Conservation (phyloP, 495 filamentous ascomycete genomes). For the Podospora didyma region DNA sequence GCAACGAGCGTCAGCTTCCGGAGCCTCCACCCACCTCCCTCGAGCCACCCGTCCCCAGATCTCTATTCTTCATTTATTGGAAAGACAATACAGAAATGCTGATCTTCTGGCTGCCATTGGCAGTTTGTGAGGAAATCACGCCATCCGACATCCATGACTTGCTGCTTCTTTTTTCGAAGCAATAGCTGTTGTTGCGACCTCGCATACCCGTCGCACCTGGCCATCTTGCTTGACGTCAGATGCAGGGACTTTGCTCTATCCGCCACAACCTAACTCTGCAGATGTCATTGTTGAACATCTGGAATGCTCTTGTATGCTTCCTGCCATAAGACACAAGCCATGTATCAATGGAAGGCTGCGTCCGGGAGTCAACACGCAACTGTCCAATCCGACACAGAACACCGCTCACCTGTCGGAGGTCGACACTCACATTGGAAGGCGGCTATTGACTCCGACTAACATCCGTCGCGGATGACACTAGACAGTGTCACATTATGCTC, state of each 20-base stretch:
- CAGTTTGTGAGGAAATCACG: background rate
- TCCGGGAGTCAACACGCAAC: too few relatives aligned
- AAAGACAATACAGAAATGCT: too few relatives aligned
- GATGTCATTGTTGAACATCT: too few relatives aligned
- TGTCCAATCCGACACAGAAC: background rate
- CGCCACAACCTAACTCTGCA: too few relatives aligned
- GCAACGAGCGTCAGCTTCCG: background rate
- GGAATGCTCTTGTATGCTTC: too few relatives aligned
- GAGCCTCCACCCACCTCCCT: too few relatives aligned
- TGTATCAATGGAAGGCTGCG: too few relatives aligned
- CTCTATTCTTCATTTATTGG: too few relatives aligned
- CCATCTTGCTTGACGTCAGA: background rate
- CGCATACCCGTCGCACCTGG: background rate
- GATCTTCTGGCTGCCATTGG: background rate
- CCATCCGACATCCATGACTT: background rate
- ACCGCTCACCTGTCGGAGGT: background rate
- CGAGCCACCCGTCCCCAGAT: too few relatives aligned
- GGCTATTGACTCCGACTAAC: too few relatives aligned
- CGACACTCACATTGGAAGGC: background rate
- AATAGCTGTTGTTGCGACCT: background rate
- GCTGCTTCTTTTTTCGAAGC: background rate
- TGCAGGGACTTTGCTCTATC: too few relatives aligned
- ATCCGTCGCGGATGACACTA: background rate
- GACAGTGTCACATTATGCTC: background rate
- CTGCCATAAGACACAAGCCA: too few relatives aligned